Conservation (phyloP, 2,329 filamentous ascomycete genomes). For the Microascus cirrosus region DNA sequence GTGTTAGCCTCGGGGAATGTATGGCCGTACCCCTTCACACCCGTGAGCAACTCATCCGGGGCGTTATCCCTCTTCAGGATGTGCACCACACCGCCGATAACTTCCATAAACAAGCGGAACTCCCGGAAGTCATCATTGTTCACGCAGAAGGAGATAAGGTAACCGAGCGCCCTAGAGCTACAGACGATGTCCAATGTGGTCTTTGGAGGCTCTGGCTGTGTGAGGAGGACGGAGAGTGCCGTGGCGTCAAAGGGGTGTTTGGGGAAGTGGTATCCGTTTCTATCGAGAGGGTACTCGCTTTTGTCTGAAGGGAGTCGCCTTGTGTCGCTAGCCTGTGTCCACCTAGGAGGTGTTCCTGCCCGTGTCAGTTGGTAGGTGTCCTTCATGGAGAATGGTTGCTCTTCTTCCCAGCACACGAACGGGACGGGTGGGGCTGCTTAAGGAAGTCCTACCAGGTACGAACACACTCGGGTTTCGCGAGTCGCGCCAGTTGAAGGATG, state of each 20-base stretch:
- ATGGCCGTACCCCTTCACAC: conserved; percentile 52
- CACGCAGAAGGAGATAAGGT: neutral
- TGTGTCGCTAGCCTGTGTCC: neutral
- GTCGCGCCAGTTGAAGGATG: neutral
- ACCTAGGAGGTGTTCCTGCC: neutral
- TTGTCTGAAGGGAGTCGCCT: neutral
- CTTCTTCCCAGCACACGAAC: too few species aligned
- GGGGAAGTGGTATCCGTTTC: neutral
- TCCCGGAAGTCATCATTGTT: conserved; percentile 6
- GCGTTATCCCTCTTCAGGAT: conserved; percentile 51
- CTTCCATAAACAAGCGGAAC: conserved; percentile 50
- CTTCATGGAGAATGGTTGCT: too few species aligned
- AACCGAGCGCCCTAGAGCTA: neutral
- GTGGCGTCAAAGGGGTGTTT: conserved; percentile 1
- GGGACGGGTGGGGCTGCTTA: neutral
- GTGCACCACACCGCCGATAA: conserved; percentile 45
- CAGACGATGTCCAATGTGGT: neutral
- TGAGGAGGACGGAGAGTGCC: neutral
- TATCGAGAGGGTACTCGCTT: neutral
- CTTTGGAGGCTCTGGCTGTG: neutral
- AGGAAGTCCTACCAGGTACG: neutral
- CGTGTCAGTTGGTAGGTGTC: neutral
- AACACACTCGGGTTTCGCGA: neutral
- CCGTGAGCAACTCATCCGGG: conserved; percentile 41
- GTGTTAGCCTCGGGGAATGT: conserved; percentile 58